A percentile compares a stretch with the other conserved stretches of the same genome.
Evolutionary conservation across 1,284 basidiomycete species (phyloP).

Genomic region (Fomitopsis palustris): DNA sequence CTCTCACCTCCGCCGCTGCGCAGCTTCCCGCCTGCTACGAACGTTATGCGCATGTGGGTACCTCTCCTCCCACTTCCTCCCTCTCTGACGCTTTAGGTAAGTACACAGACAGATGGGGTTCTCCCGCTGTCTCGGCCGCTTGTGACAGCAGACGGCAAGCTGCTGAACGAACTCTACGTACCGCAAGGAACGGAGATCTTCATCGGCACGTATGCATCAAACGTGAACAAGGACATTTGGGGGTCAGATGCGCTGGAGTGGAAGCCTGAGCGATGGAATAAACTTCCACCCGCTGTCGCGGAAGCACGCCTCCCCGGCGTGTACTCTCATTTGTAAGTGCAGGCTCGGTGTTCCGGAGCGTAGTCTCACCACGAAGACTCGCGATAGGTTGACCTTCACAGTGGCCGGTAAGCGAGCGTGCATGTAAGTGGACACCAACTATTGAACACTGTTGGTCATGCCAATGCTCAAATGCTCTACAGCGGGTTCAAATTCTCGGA

Average conservation of each 20-base stretch:
- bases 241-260: neutral
- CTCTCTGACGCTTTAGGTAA: too few species aligned
- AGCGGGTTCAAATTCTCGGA: conserved; percentile 14
- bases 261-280: conserved; percentile 6
- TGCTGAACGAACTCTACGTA: neutral
- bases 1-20: neutral
- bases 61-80: too few species aligned
- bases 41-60: neutral
- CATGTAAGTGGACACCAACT: conserved; percentile 8
- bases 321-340: conserved; percentile 15
- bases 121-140: neutral
- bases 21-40: neutral
- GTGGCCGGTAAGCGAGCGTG: conserved; percentile 14
- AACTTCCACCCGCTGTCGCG: conserved; percentile 9
- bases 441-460: too few species aligned
- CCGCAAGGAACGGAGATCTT: neutral
- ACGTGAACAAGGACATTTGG: neutral
- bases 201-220: neutral
- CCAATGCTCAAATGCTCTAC: neutral
- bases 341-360: too few species aligned
- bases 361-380: neutral
- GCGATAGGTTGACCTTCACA: conserved; percentile 17
- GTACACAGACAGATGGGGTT: too few species aligned
- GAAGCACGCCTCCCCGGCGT: conserved; percentile 13
- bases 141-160: neutral